Conservation (phyloP, 805 yeast genomes). For the Lipomyces yamanashiensis region DNA sequence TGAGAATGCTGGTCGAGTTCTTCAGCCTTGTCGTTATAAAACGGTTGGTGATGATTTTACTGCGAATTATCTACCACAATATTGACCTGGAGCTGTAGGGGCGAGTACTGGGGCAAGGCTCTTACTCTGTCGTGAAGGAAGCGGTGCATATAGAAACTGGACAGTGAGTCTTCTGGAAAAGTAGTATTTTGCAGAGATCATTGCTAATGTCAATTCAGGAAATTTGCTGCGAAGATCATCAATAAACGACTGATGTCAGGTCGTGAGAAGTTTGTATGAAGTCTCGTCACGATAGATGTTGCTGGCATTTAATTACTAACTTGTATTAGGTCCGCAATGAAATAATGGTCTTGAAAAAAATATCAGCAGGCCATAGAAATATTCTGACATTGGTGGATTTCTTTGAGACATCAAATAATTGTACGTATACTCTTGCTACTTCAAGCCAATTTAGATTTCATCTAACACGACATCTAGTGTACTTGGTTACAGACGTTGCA, state of each 20-base stretch:
- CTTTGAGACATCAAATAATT: slow-evolving; percentile 66
- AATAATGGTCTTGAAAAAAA: slow-evolving; percentile 57
- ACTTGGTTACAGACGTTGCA: slow-evolving; percentile 69
- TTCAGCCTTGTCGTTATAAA: slow-evolving; percentile 24
- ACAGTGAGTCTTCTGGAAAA: slow-evolving; percentile 37
- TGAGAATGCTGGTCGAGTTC: not conserved
- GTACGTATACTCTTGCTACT: slow-evolving; percentile 42
- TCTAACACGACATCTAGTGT: slow-evolving; percentile 37
- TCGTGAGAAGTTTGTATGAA: slow-evolving; percentile 52
- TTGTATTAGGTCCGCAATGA: slow-evolving; percentile 58
- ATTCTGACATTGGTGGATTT: slow-evolving; percentile 67
- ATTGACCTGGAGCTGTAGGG: slow-evolving; percentile 37
- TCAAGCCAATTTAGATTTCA: not conserved
- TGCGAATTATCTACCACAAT: not conserved
- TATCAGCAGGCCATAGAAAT: slow-evolving; percentile 58
- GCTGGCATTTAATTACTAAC: slow-evolving; percentile 52
- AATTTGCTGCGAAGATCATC: slow-evolving; percentile 61
- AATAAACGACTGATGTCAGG: slow-evolving; percentile 57
- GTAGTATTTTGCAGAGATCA: not conserved
- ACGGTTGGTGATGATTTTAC: slow-evolving; percentile 8
- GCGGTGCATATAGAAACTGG: slow-evolving; percentile 50
- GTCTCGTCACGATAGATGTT: slow-evolving; percentile 58
- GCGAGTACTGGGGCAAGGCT: slow-evolving; percentile 50
- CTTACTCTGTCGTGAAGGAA: slow-evolving; percentile 52
- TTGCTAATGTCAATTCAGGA: slow-evolving; percentile 38